Evolutionary conservation across 2,329 filamentous ascomycete genomes (phyloP).

Genomic region (Fusarium robinianum): DNA sequence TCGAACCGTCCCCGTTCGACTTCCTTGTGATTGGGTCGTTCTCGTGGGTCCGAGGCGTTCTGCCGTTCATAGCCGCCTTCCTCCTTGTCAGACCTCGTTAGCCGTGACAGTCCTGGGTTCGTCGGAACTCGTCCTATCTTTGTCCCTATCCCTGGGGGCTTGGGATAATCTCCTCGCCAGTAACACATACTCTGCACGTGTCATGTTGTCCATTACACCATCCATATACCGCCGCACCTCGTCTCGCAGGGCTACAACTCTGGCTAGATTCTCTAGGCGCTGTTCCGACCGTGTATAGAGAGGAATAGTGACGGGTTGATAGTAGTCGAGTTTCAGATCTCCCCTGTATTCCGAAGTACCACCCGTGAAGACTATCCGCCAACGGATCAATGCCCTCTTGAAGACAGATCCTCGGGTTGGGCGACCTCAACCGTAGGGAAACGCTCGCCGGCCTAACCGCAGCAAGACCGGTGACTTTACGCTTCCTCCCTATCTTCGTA

Average conservation of each 20-base stretch:
- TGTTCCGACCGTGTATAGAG: conserved; percentile 58
- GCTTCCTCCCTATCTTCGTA: conserved; percentile 65
- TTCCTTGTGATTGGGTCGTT: too few relatives aligned
- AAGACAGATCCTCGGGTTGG: conserved; percentile 66
- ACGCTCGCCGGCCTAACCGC: conserved; percentile 66
- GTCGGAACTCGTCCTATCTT: conserved; percentile 35
- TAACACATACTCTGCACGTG: conserved; percentile 68
- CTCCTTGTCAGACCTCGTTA: too few relatives aligned
- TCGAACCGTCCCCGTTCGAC: too few relatives aligned
- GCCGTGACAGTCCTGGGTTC: conserved; percentile 42
- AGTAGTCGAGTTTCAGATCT: conserved; percentile 70
- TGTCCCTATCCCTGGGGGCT: conserved; percentile 39
- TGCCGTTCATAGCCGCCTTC: too few relatives aligned
- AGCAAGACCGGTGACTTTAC: conserved; percentile 66
- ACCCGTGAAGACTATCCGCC: conserved; percentile 72
- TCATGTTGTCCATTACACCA: conserved; percentile 71
- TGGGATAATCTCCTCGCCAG: conserved; percentile 68
- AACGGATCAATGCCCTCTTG: conserved; percentile 72
- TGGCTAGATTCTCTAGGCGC: conserved; percentile 63
- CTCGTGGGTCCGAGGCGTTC: too few relatives aligned
- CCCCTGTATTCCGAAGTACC: conserved; percentile 67
- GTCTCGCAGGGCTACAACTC: conserved; percentile 66
- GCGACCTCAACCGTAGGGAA: conserved; percentile 71
- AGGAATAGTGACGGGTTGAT: conserved; percentile 72
- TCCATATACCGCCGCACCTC: conserved; percentile 71